Conservation (phyloP, 371 early-diverging fungal species). For the Rhizomucor pusillus region DNA sequence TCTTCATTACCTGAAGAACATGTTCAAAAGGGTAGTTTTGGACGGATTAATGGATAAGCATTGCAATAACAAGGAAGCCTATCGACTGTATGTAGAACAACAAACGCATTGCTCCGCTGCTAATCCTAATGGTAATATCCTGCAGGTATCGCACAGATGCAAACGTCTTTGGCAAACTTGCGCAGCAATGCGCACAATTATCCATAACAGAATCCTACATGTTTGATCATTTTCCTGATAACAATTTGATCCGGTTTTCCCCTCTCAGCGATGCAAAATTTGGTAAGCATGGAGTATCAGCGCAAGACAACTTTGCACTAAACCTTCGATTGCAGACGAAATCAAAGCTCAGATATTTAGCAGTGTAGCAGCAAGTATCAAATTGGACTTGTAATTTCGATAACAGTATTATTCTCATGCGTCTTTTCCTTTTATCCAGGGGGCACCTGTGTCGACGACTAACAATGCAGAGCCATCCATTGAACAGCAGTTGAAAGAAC, state of each 20-base stretch:
- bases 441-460: too few species aligned
- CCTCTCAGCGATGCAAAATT: slow-evolving; percentile 55
- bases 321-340: slow-evolving; percentile 26
- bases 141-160: slow-evolving; percentile 63
- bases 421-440: too few species aligned
- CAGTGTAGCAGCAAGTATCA: slow-evolving; percentile 5
- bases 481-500: too few species aligned
- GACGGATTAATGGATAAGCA: slow-evolving; percentile 66
- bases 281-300: slow-evolving; percentile 30
- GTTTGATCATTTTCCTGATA: slow-evolving; percentile 59
- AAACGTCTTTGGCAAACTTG: slow-evolving; percentile 66
- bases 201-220: slow-evolving; percentile 71
- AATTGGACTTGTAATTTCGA: too few species aligned
- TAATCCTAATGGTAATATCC: background rate
- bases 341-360: slow-evolving; percentile 47
- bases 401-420: too few species aligned
- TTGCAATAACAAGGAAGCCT: slow-evolving; percentile 75
- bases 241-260: slow-evolving; percentile 61
- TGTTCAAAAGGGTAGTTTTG: slow-evolving; percentile 78
- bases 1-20: slow-evolving; percentile 80
- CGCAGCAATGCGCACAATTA: slow-evolving; percentile 79
- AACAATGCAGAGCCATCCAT: too few species aligned
- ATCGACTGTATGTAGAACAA: slow-evolving; percentile 54
- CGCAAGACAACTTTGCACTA: background rate
- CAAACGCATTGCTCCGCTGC: background rate